phyloP scores from a whole-genome alignment of 2,329 filamentous ascomycete genomes.

The Aulographum hederae region DNA sequence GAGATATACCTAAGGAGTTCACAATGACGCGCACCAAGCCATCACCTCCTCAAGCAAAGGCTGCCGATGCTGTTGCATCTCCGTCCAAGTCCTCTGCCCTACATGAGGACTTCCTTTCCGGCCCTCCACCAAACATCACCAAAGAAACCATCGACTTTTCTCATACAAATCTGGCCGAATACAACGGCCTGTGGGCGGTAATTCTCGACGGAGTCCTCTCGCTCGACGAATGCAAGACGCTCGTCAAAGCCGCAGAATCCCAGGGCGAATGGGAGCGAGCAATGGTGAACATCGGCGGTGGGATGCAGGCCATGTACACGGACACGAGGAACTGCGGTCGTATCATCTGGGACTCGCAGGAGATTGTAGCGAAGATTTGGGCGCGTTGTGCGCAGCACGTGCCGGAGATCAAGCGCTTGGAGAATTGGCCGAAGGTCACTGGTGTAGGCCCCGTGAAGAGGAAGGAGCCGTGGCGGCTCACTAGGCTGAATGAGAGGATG shows the following conservation, averaged over 20 bases:
- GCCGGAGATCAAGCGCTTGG: conserved; percentile 28
- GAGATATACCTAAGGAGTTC: too few species aligned
- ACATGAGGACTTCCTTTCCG: conserved; percentile 29
- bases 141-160: conserved; percentile 35
- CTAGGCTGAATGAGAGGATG: conserved; percentile 51
- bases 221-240: conserved; percentile 40
- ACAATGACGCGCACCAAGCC: too few species aligned
- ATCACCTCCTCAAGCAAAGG: too few species aligned
- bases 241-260: conserved; percentile 34
- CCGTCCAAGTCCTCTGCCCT: conserved; percentile 6
- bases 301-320: conserved; percentile 37
- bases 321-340: conserved; percentile 53
- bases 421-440: conserved; percentile 22
- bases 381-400: conserved; percentile 31
- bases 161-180: conserved; percentile 30
- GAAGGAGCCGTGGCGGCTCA: conserved; percentile 22
- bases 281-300: conserved; percentile 46
- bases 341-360: conserved; percentile 54
- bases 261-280: conserved; percentile 44
- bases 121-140: conserved; percentile 26
- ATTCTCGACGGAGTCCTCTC: conserved; percentile 46
- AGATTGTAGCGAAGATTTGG: conserved; percentile 45
- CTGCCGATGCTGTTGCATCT: too few species aligned
- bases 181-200: conserved; percentile 36
- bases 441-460: conserved; percentile 20